A percentile compares a stretch with the other conserved stretches of the same genome.
Conservation (phyloP, 257 asterid genomes). For the Forsythia suspensa region DNA sequence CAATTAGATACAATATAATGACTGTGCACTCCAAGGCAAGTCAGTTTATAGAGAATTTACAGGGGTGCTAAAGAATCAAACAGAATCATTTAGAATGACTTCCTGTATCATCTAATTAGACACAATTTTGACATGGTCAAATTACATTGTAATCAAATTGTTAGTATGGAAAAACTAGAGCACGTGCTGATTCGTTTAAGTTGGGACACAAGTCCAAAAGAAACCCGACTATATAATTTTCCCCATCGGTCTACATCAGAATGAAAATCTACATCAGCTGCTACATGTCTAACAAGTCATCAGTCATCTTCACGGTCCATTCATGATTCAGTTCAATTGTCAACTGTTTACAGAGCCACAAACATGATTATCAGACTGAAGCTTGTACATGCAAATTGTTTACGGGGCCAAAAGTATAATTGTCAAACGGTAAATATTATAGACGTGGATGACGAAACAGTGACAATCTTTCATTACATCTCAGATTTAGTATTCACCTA, state of each 20-base stretch:
- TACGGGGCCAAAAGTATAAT: background rate
- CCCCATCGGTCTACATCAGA: background rate
- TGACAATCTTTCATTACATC: background rate
- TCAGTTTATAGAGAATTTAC: too few species aligned
- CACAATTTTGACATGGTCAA: too few species aligned
- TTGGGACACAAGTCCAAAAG: background rate
- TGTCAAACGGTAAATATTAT: background rate
- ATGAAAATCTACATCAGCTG: background rate
- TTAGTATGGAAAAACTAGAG: background rate
- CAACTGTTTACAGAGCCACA: background rate
- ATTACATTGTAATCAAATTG: background rate
- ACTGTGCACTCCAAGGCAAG: too few species aligned
- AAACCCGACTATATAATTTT: background rate
- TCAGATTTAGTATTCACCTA: background rate
- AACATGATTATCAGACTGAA: background rate
- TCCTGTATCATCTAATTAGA: too few species aligned
- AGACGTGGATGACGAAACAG: background rate
- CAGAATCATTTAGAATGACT: too few species aligned
- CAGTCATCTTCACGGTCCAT: background rate
- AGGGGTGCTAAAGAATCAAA: too few species aligned
- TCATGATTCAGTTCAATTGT: background rate
- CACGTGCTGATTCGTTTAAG: background rate
- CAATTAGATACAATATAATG: conserved; percentile 1
- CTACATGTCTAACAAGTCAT: background rate
- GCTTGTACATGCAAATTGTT: background rate